Evolutionary conservation across 2,329 filamentous ascomycete species (phyloP), one percentile per base, ranked within the genome.

Genomic region (Colletotrichum sublineola): DNA sequence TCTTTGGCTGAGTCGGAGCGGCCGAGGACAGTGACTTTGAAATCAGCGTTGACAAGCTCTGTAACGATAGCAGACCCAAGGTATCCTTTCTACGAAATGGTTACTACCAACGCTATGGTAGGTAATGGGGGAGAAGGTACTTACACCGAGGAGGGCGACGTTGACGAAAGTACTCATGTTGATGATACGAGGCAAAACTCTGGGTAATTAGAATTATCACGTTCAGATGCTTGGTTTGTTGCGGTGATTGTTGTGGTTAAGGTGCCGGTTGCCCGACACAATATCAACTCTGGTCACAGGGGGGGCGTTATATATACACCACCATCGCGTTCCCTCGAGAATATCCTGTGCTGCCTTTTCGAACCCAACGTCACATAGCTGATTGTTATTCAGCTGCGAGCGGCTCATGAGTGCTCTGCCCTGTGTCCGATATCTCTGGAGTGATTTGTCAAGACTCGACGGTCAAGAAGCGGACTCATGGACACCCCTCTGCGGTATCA

Each of bases 11-110:
- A 64, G 40, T 81, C 79, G 33, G 79, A 74, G 46, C 90, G 88
- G 44, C 86, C 86, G 57, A 92, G 83, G 46, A 89, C 83, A 7
- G 87, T 89, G 64, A 90, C 81, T 62, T 84, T 81, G 81, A 91
- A 85, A 36, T 79, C 79, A 38, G 80, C 79, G 1, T 77, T 73
- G 50, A 84, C 74, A 20, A 86, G 80, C 18, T 80, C 80, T 1
- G 79, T 75, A 58, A 84, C 77, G 3, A 85, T 78, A 36, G 80
- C 76, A 5, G 78, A 78, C 68, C 85, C 85, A 15, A 86, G 78
- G 29, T 79, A 82, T 52, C 84, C 84, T 63, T 71, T 71, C 69
- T 71, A 36, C 50, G 81, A 80, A 75, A 77, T 78, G 52, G 4
- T 48, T n/a, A 20, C 18, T 11, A 38, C 55, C 5, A n/a, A 18